Conservation (phyloP, 495 filamentous ascomycete species). For the Stereocaulon alpinum region DNA sequence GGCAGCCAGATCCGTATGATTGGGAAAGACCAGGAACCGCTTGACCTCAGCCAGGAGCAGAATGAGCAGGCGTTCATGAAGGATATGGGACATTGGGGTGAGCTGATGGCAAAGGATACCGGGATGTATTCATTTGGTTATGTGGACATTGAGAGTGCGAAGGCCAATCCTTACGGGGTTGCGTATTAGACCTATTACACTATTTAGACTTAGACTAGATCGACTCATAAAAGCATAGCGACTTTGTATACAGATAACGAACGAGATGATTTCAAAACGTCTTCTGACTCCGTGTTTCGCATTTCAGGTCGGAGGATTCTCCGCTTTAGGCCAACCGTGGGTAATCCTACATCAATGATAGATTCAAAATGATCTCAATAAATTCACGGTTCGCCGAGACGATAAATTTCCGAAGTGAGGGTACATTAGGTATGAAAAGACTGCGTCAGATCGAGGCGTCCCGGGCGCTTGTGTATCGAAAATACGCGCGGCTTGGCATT, state of each 20-base stretch:
- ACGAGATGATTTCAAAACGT: too few species aligned
- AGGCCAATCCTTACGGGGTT: slow-evolving; percentile 27
- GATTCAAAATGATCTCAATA: too few species aligned
- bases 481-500: neutral
- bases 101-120: slow-evolving; percentile 30
- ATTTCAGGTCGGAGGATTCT: too few species aligned
- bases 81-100: slow-evolving; percentile 31
- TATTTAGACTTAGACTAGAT: neutral
- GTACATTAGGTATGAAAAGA: too few species aligned
- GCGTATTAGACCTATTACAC: slow-evolving; percentile 9
- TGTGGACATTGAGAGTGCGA: slow-evolving; percentile 29
- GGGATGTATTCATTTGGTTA: slow-evolving; percentile 30
- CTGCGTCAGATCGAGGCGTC: too few species aligned
- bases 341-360: too few species aligned
- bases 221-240: neutral
- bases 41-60: slow-evolving; percentile 38
- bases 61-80: slow-evolving; percentile 33
- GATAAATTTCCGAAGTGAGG: too few species aligned
- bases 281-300: too few species aligned
- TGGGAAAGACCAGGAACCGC: slow-evolving; percentile 42
- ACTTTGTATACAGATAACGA: neutral
- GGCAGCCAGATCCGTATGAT: slow-evolving; percentile 43
- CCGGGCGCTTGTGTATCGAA: too few species aligned
- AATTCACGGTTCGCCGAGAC: too few species aligned
- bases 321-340: too few species aligned